phyloP scores from a whole-genome alignment of 1,139 yeast species.

The Geotrichum restrictum region DNA sequence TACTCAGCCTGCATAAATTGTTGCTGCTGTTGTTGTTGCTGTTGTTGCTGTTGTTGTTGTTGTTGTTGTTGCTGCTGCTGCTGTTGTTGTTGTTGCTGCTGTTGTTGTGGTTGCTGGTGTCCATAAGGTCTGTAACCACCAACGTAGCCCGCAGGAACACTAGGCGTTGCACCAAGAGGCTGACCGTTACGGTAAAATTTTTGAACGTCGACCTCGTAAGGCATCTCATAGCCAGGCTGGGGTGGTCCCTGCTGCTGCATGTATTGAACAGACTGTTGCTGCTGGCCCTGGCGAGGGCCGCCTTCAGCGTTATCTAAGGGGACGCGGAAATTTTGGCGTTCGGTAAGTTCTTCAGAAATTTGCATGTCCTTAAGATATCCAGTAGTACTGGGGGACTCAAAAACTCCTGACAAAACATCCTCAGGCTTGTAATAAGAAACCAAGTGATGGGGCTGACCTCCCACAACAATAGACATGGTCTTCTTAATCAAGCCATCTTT shows the following conservation, averaged over 20 bases:
- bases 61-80: slow-evolving; percentile 4
- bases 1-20: slow-evolving; percentile 10
- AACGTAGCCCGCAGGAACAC: slow-evolving; percentile 1
- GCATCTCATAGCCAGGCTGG: slow-evolving; percentile 5
- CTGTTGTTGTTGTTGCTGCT: background rate
- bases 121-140: background rate
- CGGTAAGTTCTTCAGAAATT: slow-evolving; percentile 58
- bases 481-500: slow-evolving; percentile 78
- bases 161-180: background rate
- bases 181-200: slow-evolving; percentile 1
- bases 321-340: slow-evolving; percentile 52
- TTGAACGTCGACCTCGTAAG: slow-evolving; percentile 1
- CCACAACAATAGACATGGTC: slow-evolving; percentile 60
- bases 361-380: slow-evolving; percentile 49
- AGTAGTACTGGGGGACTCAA: slow-evolving; percentile 58
- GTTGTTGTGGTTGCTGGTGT: background rate
- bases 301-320: slow-evolving; percentile 3
- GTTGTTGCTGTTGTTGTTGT: background rate
- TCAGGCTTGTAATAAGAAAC: slow-evolving; percentile 73
- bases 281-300: background rate
- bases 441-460: slow-evolving; percentile 53
- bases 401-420: slow-evolving; percentile 59
- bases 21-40: background rate
- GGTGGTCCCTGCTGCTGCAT: slow-evolving; percentile 7
- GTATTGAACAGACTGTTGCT: slow-evolving; percentile 4